Percentiles rank a stretch among this genome's conserved stretches.
Evolutionary conservation across 2,329 filamentous ascomycete species (phyloP).

Genomic region (Bipolaris gigantea): DNA sequence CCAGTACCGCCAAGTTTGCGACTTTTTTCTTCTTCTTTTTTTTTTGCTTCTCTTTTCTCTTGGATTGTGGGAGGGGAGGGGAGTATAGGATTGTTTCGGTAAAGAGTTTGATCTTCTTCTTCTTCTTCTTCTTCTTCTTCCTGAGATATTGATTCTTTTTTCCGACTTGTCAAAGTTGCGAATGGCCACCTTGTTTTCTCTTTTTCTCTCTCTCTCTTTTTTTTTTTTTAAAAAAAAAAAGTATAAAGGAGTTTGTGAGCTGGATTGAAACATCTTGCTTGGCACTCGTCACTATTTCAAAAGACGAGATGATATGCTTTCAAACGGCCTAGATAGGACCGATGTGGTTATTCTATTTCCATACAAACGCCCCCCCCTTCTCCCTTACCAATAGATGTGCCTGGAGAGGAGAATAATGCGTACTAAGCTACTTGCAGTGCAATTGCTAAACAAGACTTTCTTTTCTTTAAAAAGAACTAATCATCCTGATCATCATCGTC

Average conservation of each 20-base stretch:
- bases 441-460: background rate
- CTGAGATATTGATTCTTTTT: too few relatives aligned
- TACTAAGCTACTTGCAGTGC: background rate
- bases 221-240: too few relatives aligned
- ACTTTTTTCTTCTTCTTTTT: constrained; percentile 15
- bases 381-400: background rate
- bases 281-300: background rate
- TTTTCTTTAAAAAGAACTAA: too few relatives aligned
- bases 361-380: too few relatives aligned
- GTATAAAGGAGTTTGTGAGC: too few relatives aligned
- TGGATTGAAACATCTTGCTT: background rate
- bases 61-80: too few relatives aligned
- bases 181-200: background rate
- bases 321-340: background rate
- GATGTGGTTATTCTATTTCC: background rate
- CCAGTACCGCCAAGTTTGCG: constrained; percentile 31
- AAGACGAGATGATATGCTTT: background rate
- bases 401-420: background rate
- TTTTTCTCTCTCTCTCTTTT: too few relatives aligned
- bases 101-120: constrained; percentile 12
- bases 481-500: background rate
- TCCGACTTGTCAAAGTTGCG: background rate
- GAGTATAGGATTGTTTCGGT: too few relatives aligned
- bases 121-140: constrained; percentile 15
- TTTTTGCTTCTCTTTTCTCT: background rate